Percentiles rank a stretch among this genome's conserved stretches.
These are phyloP conservation scores for Thielaviopsis punctulata DNA, from an alignment of 2,329 filamentous ascomycete genomes.

Conservation along the genomic window DNA sequence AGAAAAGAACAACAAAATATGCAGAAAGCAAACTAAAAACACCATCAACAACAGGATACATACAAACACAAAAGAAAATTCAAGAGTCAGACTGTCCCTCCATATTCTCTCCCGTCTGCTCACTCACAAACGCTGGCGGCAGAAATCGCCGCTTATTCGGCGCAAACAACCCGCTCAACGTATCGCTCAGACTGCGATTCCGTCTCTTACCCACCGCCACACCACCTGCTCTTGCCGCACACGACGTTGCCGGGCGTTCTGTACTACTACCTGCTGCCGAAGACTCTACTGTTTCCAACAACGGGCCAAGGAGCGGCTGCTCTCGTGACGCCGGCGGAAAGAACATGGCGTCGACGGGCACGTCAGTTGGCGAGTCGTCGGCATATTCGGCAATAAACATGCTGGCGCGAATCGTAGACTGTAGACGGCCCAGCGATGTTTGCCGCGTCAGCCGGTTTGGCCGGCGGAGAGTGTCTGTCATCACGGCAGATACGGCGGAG, in stretches of 20 bases:
- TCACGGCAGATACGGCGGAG: conserved; percentile 39
- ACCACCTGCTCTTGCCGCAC: not conserved
- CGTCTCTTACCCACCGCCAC: conserved; percentile 15
- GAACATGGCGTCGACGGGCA: not conserved
- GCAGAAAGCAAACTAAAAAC: not conserved
- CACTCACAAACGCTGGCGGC: not conserved
- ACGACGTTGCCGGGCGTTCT: conserved; percentile 6
- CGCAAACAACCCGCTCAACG: conserved; percentile 24
- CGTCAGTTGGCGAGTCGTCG: conserved; percentile 17
- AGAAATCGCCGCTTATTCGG: conserved; percentile 10
- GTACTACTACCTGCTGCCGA: not conserved
- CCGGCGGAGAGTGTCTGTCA: conserved; percentile 35
- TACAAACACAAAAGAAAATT: not conserved
- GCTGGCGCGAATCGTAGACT: conserved; percentile 34
- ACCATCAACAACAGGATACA: not conserved
- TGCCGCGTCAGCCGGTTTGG: conserved; percentile 23
- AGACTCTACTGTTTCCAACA: conserved; percentile 3
- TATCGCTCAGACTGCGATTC: conserved; percentile 26
- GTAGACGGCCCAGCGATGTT: conserved; percentile 29
- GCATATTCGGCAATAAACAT: conserved; percentile 34
- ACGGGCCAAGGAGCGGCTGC: conserved; percentile 7
- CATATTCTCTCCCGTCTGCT: not conserved
- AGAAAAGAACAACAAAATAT: not conserved
- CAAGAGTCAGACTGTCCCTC: not conserved
- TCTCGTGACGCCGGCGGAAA: not conserved